Evolutionary conservation across 2,329 filamentous ascomycete genomes (phyloP).

Genomic region (Venturia nashicola): DNA sequence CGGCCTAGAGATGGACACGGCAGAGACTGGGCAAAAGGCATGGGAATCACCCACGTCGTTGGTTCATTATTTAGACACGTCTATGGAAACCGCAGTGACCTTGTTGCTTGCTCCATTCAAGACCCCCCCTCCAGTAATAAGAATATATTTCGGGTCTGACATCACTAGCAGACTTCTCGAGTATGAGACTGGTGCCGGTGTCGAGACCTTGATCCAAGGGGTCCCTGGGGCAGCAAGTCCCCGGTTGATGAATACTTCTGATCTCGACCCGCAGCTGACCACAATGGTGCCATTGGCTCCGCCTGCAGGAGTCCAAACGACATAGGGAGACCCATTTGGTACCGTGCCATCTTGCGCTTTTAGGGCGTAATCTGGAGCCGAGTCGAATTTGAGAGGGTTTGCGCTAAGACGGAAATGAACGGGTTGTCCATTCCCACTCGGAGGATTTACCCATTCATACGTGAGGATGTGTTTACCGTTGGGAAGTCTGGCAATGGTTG

Average conservation of each 20-base stretch:
- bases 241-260: slow-evolving; percentile 36
- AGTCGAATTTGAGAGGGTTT: slow-evolving; percentile 35
- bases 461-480: slow-evolving; percentile 50
- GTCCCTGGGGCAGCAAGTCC: slow-evolving; percentile 28
- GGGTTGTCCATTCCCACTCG: slow-evolving; percentile 27
- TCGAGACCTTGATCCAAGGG: slow-evolving; percentile 33
- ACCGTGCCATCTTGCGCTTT: slow-evolving; percentile 32
- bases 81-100: slow-evolving; percentile 12
- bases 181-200: slow-evolving; percentile 31
- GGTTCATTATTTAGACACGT: background rate
- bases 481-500: slow-evolving; percentile 45
- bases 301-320: slow-evolving; percentile 39
- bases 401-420: slow-evolving; percentile 39
- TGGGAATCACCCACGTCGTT: background rate
- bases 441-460: slow-evolving; percentile 48
- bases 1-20: background rate
- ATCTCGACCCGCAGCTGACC: slow-evolving; percentile 27
- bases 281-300: slow-evolving; percentile 37
- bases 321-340: slow-evolving; percentile 37
- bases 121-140: slow-evolving; percentile 30
- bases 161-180: slow-evolving; percentile 35
- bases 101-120: slow-evolving; percentile 19
- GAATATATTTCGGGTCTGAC: slow-evolving; percentile 24
- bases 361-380: slow-evolving; percentile 28
- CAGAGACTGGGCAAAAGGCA: background rate